Evolutionary conservation across 2,329 filamentous ascomycete species (phyloP).

Genomic region (Venturiaceae sp.): DNA sequence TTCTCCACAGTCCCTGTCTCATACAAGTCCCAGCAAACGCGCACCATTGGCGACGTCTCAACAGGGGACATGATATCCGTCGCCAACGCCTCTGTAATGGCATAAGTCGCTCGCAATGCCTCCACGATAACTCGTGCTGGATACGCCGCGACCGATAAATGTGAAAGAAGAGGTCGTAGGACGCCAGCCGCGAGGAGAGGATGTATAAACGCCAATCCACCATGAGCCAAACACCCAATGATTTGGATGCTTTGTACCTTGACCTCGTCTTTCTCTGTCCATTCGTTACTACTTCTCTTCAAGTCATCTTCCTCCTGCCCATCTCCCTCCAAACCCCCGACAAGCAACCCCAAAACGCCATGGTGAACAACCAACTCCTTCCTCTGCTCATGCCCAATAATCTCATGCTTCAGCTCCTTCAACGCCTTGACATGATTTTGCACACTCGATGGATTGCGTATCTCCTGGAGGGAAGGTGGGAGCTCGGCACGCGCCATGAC

Average conservation of each 20-base stretch:
- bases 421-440: slow-evolving; percentile 46
- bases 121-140: slow-evolving; percentile 60
- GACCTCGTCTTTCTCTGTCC: slow-evolving; percentile 55
- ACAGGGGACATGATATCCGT: slow-evolving; percentile 4
- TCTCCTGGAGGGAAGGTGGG: slow-evolving; percentile 24
- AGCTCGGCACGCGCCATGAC: slow-evolving; percentile 5
- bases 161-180: slow-evolving; percentile 56
- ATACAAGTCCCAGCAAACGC: slow-evolving; percentile 44
- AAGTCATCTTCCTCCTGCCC: slow-evolving; percentile 13
- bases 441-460: slow-evolving; percentile 24
- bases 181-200: slow-evolving; percentile 61
- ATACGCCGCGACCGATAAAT: slow-evolving; percentile 56
- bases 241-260: slow-evolving; percentile 74
- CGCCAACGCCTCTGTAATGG: slow-evolving; percentile 51
- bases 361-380: slow-evolving; percentile 65
- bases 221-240: slow-evolving; percentile 75
- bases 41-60: background rate
- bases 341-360: background rate
- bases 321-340: slow-evolving; percentile 6
- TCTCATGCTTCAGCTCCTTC: slow-evolving; percentile 73
- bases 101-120: slow-evolving; percentile 64
- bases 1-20: slow-evolving; percentile 49
- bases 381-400: slow-evolving; percentile 77
- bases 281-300: slow-evolving; percentile 23
- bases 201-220: slow-evolving; percentile 72